A percentile compares a stretch with the other conserved stretches of the same genome.
These are phyloP conservation scores for Aspergillus unguis DNA, from an alignment of 2,329 filamentous ascomycete species.

Conservation along the genomic window DNA sequence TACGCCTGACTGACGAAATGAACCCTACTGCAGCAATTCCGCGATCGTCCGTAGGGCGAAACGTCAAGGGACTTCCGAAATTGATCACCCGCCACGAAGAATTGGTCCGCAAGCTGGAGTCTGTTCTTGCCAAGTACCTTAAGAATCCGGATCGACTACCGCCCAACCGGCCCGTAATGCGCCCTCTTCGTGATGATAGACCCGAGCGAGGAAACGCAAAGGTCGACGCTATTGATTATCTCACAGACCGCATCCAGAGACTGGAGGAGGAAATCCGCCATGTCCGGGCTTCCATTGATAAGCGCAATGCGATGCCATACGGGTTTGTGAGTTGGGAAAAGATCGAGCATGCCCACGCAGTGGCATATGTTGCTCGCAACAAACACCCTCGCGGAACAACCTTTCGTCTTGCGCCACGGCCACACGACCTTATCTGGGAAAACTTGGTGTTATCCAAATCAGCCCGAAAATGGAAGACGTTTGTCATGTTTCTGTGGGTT, in stretches of 20 bases:
- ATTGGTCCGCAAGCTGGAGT: constrained; percentile 77
- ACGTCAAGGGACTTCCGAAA: constrained; percentile 83
- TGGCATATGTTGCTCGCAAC: constrained; percentile 75
- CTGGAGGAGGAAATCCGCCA: constrained; percentile 83
- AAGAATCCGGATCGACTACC: constrained; percentile 82
- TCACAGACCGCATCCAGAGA: constrained; percentile 77
- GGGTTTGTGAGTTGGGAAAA: constrained; percentile 92
- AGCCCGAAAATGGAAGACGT: constrained; percentile 66
- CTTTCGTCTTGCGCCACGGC: constrained; percentile 75
- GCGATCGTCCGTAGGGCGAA: constrained; percentile 78
- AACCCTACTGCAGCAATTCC: constrained; percentile 76
- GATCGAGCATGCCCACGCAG: constrained; percentile 81
- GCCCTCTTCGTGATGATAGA: constrained; percentile 74
- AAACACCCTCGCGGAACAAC: constrained; percentile 77
- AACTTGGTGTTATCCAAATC: constrained; percentile 73
- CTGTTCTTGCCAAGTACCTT: constrained; percentile 81
- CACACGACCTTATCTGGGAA: constrained; percentile 93
- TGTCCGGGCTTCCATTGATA: constrained; percentile 76
- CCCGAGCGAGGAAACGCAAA: constrained; percentile 66
- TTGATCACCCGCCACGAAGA: constrained; percentile 81
- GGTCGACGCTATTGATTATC: constrained; percentile 90
- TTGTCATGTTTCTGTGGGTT: constrained; percentile 84
- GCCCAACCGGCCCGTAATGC: constrained; percentile 70
- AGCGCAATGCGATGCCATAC: constrained; percentile 81
- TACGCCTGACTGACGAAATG: constrained; percentile 75